Evolutionary conservation across 768 basidiomycete genomes (phyloP), one percentile per base, ranked within the genome.

Genomic region (Polyporus arcularius): DNA sequence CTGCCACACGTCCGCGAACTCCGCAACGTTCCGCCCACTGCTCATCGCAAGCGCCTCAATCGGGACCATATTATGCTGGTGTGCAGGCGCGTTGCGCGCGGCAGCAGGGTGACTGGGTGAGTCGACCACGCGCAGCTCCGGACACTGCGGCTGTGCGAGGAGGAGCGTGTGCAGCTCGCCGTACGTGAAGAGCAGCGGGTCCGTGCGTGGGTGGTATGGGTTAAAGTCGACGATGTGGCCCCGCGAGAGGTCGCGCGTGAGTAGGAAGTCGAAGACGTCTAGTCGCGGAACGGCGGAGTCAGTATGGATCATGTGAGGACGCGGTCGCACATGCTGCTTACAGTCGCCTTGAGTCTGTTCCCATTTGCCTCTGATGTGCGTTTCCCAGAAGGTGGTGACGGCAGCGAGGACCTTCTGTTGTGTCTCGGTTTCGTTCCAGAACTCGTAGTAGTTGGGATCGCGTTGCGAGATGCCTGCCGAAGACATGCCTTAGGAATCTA

Each of bases 201-300:
- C 95, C n/a, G 96, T 97, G 40, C 84, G 86, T 4, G 86, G 83
- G 11, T 88, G 83, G 68, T 89, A 97, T 0, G 94, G 93, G 65
- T 94, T 94, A 75, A 98, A 94, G 72, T 98, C 96, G 68, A 98
- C 71, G 65, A 98, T 79, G 73, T 94, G 90, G 15, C 85, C 91
- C 11, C 85, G 80, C 2, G 81, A 73, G 39, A 93, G 79, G 71
- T 94, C 87, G 31, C 93, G 87, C 2, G 93, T 94, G 39, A 98
- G 82, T 61, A 96, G 83, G 48, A 97, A 74, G 71, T 98, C 96
- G 67, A 98, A 88, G 9, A 83, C 77, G 70, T 97, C 96, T 96
- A 68, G 60, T 30, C 18, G n/a, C 11, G 60, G 57, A 14, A 30
- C 21, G 55, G 41, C 7, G 15, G 28, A 18, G 28, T 1, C 16